phyloP scores from a whole-genome alignment of 2,329 filamentous ascomycete genomes.

The Didymella glomerata region DNA sequence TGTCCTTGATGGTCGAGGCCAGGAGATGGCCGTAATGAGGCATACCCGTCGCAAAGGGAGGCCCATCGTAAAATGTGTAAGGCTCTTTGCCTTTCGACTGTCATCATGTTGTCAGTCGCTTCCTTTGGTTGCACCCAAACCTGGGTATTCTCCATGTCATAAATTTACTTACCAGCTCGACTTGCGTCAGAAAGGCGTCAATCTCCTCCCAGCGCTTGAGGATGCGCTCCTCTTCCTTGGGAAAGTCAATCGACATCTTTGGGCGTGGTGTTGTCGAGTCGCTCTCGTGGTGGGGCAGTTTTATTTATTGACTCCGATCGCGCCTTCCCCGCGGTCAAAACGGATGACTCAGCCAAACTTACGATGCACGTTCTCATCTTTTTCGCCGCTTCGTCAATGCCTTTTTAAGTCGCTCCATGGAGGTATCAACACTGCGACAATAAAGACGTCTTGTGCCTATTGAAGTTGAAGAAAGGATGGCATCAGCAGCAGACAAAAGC shows the following conservation, averaged over 20 bases:
- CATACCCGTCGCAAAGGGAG: conserved; percentile 63
- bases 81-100: conserved; percentile 77
- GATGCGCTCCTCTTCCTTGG: conserved; percentile 86
- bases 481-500: neutral
- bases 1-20: conserved; percentile 95
- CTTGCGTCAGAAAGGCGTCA: conserved; percentile 86
- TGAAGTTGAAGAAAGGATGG: too few relatives aligned
- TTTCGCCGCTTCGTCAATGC: neutral
- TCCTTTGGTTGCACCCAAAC: neutral
- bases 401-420: neutral
- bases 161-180: conserved; percentile 67
- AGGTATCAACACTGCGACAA: neutral
- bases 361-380: neutral
- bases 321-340: conserved; percentile 17
- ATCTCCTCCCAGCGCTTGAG: conserved; percentile 90
- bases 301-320: conserved; percentile 28
- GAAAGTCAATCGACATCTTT: conserved; percentile 87
- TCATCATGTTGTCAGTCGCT: conserved; percentile 9
- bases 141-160: neutral
- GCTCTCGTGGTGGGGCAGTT: conserved; percentile 38
- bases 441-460: neutral
- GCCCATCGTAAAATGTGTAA: conserved; percentile 91
- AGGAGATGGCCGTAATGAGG: conserved; percentile 80
- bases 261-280: conserved; percentile 33
- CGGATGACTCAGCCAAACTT: conserved; percentile 17